Percentiles rank a stretch among this genome's conserved stretches.
Conservation (phyloP, 1,139 yeast genomes). For the Geotrichum siamense region DNA sequence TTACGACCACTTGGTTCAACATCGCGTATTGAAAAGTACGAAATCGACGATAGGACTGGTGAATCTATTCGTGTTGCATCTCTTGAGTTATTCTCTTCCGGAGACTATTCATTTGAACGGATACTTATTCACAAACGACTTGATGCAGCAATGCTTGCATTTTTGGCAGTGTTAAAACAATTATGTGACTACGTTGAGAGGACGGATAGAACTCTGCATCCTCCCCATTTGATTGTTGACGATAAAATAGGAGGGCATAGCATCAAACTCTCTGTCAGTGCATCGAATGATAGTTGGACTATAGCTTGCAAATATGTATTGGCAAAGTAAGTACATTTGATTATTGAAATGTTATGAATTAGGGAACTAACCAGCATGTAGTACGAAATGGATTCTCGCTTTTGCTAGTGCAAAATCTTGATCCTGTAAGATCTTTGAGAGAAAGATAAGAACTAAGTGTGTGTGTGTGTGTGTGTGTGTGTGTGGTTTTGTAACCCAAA, state of each 20-base stretch:
- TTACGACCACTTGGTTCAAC: conserved; percentile 80
- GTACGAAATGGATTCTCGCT: conserved; percentile 38
- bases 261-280: conserved; percentile 57
- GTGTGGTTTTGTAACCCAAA: no score
- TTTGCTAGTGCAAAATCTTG: conserved; percentile 30
- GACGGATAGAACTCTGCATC: conserved; percentile 51
- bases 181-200: conserved; percentile 46
- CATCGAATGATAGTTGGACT: conserved; percentile 79
- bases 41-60: conserved; percentile 34
- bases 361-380: no score
- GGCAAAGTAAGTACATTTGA: conserved; percentile 46
- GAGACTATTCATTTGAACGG: conserved; percentile 62
- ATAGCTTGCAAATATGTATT: conserved; percentile 76
- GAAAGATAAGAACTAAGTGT: no score
- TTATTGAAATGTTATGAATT: no score
- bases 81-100: conserved; percentile 51
- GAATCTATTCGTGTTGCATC: conserved; percentile 34
- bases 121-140: conserved; percentile 62
- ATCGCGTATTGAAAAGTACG: conserved; percentile 63
- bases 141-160: conserved; percentile 71
- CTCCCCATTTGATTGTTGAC: conserved; percentile 59
- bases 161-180: conserved; percentile 55
- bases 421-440: no score
- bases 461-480: no score
- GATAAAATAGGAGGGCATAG: conserved; percentile 76